phyloP scores from a whole-genome alignment of 169 alveolate genomes.

The Neospora caninum region DNA sequence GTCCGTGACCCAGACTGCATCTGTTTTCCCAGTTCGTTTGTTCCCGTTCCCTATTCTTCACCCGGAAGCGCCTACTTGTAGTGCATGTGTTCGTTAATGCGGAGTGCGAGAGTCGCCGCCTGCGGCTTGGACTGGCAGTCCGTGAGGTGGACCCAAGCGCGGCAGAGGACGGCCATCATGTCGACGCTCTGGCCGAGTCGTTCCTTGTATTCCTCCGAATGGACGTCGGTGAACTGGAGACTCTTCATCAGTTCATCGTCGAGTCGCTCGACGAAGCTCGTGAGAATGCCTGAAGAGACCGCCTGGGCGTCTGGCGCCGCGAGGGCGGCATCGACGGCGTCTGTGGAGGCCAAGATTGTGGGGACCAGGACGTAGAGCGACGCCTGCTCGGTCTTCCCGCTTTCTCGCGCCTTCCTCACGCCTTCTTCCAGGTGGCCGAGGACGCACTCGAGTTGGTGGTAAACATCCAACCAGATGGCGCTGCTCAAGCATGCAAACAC shows the following conservation, averaged over 20 bases:
- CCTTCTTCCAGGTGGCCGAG: slow-evolving; percentile 54
- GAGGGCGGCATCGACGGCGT: slow-evolving; percentile 59
- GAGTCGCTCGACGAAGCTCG: slow-evolving; percentile 72
- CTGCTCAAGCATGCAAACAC: slow-evolving; percentile 85
- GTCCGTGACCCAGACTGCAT: too few relatives aligned
- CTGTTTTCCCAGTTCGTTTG: too few relatives aligned
- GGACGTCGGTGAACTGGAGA: slow-evolving; percentile 85
- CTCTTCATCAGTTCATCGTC: slow-evolving; percentile 77
- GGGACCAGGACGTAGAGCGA: slow-evolving; percentile 41
- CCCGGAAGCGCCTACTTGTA: slow-evolving; percentile 77
- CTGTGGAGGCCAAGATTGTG: slow-evolving; percentile 47
- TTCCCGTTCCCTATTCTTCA: not conserved
- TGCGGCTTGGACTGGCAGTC: slow-evolving; percentile 75
- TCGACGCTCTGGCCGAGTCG: slow-evolving; percentile 66
- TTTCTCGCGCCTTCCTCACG: slow-evolving; percentile 42
- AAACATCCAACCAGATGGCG: slow-evolving; percentile 83
- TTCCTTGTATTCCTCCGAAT: slow-evolving; percentile 73
- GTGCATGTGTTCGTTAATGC: slow-evolving; percentile 85
- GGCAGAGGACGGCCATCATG: slow-evolving; percentile 74
- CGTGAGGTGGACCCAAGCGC: slow-evolving; percentile 76
- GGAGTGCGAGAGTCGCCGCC: slow-evolving; percentile 76
- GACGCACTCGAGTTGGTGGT: slow-evolving; percentile 75
- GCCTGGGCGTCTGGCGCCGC: slow-evolving; percentile 62
- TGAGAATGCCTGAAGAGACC: slow-evolving; percentile 52
- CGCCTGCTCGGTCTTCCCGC: slow-evolving; percentile 17